Percentiles rank a stretch among this genome's conserved stretches.
Conservation (phyloP, 192 early-diverging fungal genomes). For the Cetraspora pellucida region DNA sequence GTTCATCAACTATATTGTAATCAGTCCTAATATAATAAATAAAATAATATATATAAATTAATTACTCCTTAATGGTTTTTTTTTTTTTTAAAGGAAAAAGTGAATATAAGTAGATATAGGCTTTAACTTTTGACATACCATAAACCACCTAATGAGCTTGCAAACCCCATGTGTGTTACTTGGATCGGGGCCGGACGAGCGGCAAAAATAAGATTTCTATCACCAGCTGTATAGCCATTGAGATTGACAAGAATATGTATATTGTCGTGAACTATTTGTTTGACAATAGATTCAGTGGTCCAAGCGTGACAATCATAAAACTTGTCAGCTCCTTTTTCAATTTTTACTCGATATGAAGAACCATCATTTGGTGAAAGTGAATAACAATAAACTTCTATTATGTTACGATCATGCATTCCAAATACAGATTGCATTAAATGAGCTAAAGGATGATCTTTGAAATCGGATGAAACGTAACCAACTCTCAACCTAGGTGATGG, state of each 20-base stretch:
- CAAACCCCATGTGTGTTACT: conserved; percentile 92
- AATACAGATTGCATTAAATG: conserved; percentile 96
- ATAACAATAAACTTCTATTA: conserved; percentile 81
- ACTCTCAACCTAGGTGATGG: conserved; percentile 68
- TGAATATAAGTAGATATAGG: no score
- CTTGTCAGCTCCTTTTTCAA: conserved; percentile 75
- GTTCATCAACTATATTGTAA: conserved; percentile 76
- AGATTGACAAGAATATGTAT: conserved; percentile 92
- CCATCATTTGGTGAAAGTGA: conserved; percentile 78
- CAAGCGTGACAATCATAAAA: conserved; percentile 79
- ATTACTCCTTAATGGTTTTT: no score
- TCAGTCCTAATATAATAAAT: conserved; percentile 54
- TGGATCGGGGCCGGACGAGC: conserved; percentile 88
- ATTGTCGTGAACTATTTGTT: conserved; percentile 70
- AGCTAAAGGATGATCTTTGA: conserved; percentile 90
- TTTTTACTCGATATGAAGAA: conserved; percentile 78
- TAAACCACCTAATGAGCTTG: conserved; percentile 84
- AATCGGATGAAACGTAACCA: conserved; percentile 92
- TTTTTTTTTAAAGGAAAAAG: no score
- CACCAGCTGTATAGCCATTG: conserved; percentile 98
- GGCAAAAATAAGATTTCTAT: conserved; percentile 91
- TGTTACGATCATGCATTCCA: conserved; percentile 80
- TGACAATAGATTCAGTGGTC: conserved; percentile 75
- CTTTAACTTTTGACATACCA: conserved; percentile 37
- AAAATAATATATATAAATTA: no score